Percentiles rank a stretch among this genome's conserved stretches.
Evolutionary conservation across 2,329 filamentous ascomycete species (phyloP).

Genomic region (Biscogniauxia mediterranea): DNA sequence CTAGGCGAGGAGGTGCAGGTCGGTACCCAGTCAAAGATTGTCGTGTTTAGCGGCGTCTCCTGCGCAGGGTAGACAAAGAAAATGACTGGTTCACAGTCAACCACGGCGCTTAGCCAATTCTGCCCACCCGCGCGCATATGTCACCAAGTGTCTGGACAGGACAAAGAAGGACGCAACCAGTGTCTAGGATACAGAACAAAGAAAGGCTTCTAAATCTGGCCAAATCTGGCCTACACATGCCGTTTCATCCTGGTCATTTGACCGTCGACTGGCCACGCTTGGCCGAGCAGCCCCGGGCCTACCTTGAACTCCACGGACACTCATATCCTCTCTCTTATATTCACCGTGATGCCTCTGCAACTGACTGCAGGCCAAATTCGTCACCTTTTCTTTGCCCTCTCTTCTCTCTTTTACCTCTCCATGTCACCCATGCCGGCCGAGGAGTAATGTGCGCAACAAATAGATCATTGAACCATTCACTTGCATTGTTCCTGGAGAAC

Average conservation of each 20-base stretch:
- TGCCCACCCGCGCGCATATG: slow-evolving; percentile 24
- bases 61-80: slow-evolving; percentile 12
- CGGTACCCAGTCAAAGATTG: too few species aligned
- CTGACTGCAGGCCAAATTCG: neutral
- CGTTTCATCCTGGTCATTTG: slow-evolving; percentile 7
- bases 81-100: slow-evolving; percentile 29
- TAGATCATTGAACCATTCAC: slow-evolving; percentile 20
- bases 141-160: slow-evolving; percentile 14
- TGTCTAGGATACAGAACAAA: slow-evolving; percentile 20
- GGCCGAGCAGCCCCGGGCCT: neutral
- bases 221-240: slow-evolving; percentile 9
- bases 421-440: slow-evolving; percentile 10
- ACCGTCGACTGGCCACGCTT: slow-evolving; percentile 10
- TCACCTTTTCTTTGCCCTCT: slow-evolving; percentile 10
- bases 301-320: neutral
- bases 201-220: slow-evolving; percentile 16
- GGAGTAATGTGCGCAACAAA: slow-evolving; percentile 16
- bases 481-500: slow-evolving; percentile 18
- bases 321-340: neutral
- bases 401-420: slow-evolving; percentile 8
- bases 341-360: slow-evolving; percentile 4
- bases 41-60: slow-evolving; percentile 1
- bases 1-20: too few species aligned
- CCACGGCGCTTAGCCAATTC: slow-evolving; percentile 27
- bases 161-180: slow-evolving; percentile 26